Conservation (phyloP, 1,284 basidiomycete genomes). For the Ceratorhiza oryzae-sativae region DNA sequence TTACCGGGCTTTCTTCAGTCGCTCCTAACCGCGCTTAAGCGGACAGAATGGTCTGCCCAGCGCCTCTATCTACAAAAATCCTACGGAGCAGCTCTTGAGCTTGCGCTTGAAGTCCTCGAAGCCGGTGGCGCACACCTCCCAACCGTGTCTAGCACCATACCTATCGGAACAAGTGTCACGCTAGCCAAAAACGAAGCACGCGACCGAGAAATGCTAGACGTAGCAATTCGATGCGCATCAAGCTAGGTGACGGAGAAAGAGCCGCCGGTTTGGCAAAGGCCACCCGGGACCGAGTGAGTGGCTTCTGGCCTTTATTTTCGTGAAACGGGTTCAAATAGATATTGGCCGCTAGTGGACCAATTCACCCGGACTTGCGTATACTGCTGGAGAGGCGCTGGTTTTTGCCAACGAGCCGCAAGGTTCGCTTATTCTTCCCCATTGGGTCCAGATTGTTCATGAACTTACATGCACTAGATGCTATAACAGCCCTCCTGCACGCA, state of each 20-base stretch:
- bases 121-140: conserved; percentile 6
- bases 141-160: not conserved
- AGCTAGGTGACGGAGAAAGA: conserved; percentile 21
- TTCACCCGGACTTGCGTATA: conserved; percentile 34
- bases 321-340: not conserved
- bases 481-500: conserved; percentile 34
- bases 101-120: conserved; percentile 38
- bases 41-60: conserved; percentile 42
- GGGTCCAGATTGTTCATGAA: not conserved
- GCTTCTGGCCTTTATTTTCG: not conserved
- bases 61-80: conserved; percentile 41
- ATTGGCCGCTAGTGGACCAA: conserved; percentile 35
- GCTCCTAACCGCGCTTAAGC: not conserved
- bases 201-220: conserved; percentile 41
- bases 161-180: not conserved
- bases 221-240: conserved; percentile 42
- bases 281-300: conserved; percentile 34
- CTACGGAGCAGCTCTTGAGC: conserved; percentile 35
- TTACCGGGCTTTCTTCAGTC: not conserved
- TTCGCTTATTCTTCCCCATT: not conserved
- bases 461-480: conserved; percentile 36
- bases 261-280: conserved; percentile 39
- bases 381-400: conserved; percentile 41
- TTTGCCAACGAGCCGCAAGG: conserved; percentile 40
- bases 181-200: conserved; percentile 35